Evolutionary conservation across 1,284 basidiomycete genomes (phyloP).

Genomic region (Pyrrhoderma noxium): DNA sequence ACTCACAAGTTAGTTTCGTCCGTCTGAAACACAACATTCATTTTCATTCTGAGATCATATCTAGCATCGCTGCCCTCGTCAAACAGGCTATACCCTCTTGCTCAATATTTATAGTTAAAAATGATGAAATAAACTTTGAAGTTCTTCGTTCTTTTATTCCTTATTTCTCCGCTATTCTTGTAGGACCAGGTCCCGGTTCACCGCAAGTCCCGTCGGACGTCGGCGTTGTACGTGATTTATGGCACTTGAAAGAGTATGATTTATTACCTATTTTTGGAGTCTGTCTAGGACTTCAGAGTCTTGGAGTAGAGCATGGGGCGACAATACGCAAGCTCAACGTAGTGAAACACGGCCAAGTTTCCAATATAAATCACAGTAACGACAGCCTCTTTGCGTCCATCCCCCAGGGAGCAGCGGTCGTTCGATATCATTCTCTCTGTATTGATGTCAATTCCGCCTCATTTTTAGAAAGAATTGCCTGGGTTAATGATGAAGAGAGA

Average conservation of each 20-base stretch:
- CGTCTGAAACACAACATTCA: neutral
- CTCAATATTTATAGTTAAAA: conserved; percentile 62
- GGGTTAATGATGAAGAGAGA: conserved; percentile 57
- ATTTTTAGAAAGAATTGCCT: conserved; percentile 56
- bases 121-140: conserved; percentile 48
- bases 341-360: conserved; percentile 81
- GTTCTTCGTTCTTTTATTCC: conserved; percentile 45
- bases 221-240: conserved; percentile 59
- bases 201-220: conserved; percentile 56
- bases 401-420: conserved; percentile 50
- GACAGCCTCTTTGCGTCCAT: conserved; percentile 59
- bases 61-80: conserved; percentile 61
- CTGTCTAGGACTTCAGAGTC: conserved; percentile 89
- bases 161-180: conserved; percentile 59
- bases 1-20: conserved; percentile 64
- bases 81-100: conserved; percentile 51
- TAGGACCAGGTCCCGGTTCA: conserved; percentile 81
- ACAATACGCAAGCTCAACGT: conserved; percentile 41
- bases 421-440: conserved; percentile 81
- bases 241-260: conserved; percentile 46
- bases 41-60: neutral
- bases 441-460: conserved; percentile 38
- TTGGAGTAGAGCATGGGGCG: conserved; percentile 75
- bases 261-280: conserved; percentile 79
- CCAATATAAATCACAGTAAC: conserved; percentile 50